Percentiles rank a stretch among this genome's conserved stretches.
phyloP scores from a whole-genome alignment of 2,329 filamentous ascomycete species.

The Didymella glomerata region DNA sequence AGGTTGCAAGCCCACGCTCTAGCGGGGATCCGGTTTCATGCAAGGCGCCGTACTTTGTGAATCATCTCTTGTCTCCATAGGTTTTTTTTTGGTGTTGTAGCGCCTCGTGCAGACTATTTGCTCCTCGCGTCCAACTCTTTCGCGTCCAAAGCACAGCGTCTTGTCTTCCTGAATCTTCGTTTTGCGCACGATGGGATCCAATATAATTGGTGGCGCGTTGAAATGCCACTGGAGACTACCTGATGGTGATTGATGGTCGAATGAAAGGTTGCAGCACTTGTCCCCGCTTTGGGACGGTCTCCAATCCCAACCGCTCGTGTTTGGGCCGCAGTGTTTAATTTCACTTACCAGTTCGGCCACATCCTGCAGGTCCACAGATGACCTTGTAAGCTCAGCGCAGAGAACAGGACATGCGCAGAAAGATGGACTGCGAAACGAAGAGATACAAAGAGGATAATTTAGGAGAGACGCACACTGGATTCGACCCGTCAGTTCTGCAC shows the following conservation, averaged over 20 bases:
- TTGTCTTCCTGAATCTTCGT: too few species aligned
- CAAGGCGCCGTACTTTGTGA: neutral
- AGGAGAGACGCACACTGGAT: neutral
- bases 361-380: neutral
- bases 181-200: neutral
- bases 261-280: slow-evolving; percentile 6
- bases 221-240: neutral
- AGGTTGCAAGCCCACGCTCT: neutral
- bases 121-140: slow-evolving; percentile 8
- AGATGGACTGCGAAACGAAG: neutral
- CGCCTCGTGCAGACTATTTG: neutral
- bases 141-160: too few species aligned
- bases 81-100: neutral
- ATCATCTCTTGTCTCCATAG: neutral
- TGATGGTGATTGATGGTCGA: neutral
- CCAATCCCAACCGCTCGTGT: slow-evolving; percentile 7
- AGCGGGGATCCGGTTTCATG: neutral
- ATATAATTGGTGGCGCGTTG: neutral
- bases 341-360: neutral
- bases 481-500: neutral
- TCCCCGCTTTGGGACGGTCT: slow-evolving; percentile 15
- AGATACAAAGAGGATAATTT: neutral
- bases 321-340: slow-evolving; percentile 4
- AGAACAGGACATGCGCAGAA: neutral
- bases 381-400: neutral